Percentiles rank a stretch among this genome's conserved stretches.
Conservation (phyloP, 139 green algal species). For the Pedinophyceae sp. region DNA sequence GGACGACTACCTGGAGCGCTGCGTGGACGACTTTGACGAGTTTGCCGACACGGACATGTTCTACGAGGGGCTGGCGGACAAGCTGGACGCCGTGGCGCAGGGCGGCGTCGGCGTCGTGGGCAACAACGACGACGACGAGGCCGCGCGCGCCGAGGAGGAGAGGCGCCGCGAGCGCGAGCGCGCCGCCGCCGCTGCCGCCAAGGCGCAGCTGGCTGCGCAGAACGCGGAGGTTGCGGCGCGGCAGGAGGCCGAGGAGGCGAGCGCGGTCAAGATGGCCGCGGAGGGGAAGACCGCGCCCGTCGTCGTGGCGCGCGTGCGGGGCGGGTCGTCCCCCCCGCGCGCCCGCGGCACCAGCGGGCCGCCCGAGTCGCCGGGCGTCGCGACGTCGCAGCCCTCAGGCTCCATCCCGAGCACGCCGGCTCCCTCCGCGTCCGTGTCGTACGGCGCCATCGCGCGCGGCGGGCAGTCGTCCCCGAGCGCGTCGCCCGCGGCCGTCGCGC, state of each 20-base stretch:
- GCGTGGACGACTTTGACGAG: conserved; percentile 49
- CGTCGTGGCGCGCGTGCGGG: neutral
- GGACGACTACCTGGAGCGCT: conserved; percentile 66
- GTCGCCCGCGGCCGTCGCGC: neutral
- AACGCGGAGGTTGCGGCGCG: neutral
- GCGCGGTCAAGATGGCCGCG: neutral
- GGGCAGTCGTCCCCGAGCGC: neutral
- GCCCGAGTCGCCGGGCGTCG: neutral
- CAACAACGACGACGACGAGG: neutral
- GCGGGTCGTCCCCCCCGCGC: neutral
- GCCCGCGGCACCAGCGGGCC: neutral
- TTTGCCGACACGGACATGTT: conserved; percentile 44
- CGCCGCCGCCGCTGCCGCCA: conserved; percentile 46
- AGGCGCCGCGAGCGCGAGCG: conserved; percentile 41
- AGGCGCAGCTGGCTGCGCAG: conserved; percentile 55
- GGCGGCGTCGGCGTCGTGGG: neutral
- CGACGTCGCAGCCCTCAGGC: conserved; percentile 1
- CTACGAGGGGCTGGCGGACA: conserved; percentile 55
- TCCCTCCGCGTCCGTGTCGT: no score
- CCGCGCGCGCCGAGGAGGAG: conserved; percentile 5
- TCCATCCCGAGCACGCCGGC: no score
- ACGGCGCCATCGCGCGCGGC: no score
- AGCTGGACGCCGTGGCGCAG: conserved; percentile 38
- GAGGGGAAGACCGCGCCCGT: conserved; percentile 21
- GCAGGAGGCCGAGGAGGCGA: neutral